phyloP scores from a whole-genome alignment of 257 asterid species.

The Capsicum baccatum region DNA sequence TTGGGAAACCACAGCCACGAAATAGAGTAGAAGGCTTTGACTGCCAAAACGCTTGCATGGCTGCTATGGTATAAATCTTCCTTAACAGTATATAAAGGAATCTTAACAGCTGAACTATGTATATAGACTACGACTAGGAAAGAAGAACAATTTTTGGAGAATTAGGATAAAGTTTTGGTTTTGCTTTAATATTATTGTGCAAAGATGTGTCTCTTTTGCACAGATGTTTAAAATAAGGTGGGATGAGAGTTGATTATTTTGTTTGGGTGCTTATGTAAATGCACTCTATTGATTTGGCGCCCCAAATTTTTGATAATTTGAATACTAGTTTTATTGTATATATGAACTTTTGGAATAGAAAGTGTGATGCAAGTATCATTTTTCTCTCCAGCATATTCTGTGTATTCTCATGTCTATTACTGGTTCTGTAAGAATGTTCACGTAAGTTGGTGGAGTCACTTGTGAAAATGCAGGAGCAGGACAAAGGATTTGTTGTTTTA shows the following conservation, averaged over 20 bases:
- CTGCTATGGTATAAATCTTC: constrained; percentile 41
- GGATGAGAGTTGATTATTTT: not conserved
- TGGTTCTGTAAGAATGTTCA: not conserved
- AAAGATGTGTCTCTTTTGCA: constrained; percentile 15
- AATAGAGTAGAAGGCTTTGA: constrained; percentile 60
- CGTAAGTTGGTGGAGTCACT: not conserved
- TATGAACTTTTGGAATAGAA: constrained; percentile 5
- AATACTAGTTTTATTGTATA: not conserved
- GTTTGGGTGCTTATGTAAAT: not conserved
- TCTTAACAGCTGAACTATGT: not conserved
- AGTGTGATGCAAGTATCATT: not conserved
- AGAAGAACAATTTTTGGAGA: not conserved
- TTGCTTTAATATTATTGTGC: constrained; percentile 8
- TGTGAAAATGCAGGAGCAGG: not conserved
- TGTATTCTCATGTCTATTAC: not conserved
- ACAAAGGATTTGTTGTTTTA: not conserved
- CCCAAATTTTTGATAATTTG: constrained; percentile 8
- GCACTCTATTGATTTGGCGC: not conserved
- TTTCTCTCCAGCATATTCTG: not conserved
- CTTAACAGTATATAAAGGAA: not conserved
- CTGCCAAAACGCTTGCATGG: constrained; percentile 41
- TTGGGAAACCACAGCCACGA: constrained; percentile 47
- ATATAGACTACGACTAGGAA: constrained; percentile 12
- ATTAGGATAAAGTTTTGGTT: not conserved
- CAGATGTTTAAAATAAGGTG: not conserved